These are phyloP conservation scores for Cryphonectria radicalis DNA, from an alignment of 2,329 filamentous ascomycete genomes.

Conservation along the genomic window DNA sequence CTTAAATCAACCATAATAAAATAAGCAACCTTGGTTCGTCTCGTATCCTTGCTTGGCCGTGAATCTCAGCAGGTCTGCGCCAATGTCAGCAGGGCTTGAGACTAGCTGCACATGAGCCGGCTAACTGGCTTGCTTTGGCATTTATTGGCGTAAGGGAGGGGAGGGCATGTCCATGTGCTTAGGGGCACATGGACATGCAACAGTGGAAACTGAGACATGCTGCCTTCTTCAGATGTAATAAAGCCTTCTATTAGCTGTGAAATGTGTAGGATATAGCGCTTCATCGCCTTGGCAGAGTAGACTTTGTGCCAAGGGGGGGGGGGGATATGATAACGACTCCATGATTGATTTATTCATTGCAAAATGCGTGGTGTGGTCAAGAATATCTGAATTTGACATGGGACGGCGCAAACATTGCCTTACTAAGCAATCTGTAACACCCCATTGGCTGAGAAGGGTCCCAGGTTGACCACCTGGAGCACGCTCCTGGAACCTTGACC, in stretches of 20 bases:
- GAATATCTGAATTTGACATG: background rate
- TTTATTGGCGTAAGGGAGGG: background rate
- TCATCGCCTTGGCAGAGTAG: constrained; percentile 58
- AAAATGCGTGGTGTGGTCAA: background rate
- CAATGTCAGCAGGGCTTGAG: background rate
- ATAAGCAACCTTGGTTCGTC: background rate
- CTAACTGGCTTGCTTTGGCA: background rate
- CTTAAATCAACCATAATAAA: constrained; percentile 4
- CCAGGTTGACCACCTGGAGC: background rate
- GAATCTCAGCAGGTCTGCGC: background rate
- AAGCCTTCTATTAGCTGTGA: background rate
- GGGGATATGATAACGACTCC: constrained; percentile 32
- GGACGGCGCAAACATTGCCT: background rate
- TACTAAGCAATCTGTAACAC: constrained; percentile 23
- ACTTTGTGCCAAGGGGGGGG: constrained; percentile 37
- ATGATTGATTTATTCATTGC: constrained; percentile 25
- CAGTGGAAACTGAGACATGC: background rate
- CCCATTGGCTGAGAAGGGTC: constrained; percentile 15
- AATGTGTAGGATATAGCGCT: constrained; percentile 63
- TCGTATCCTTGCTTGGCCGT: background rate
- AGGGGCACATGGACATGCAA: background rate
- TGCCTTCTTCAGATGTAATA: background rate
- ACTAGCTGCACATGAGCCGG: background rate
- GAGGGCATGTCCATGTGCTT: background rate
- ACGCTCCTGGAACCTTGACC: background rate